phyloP scores from a whole-genome alignment of 805 yeast genomes.

The Kodamaea hsintzibuensis region DNA sequence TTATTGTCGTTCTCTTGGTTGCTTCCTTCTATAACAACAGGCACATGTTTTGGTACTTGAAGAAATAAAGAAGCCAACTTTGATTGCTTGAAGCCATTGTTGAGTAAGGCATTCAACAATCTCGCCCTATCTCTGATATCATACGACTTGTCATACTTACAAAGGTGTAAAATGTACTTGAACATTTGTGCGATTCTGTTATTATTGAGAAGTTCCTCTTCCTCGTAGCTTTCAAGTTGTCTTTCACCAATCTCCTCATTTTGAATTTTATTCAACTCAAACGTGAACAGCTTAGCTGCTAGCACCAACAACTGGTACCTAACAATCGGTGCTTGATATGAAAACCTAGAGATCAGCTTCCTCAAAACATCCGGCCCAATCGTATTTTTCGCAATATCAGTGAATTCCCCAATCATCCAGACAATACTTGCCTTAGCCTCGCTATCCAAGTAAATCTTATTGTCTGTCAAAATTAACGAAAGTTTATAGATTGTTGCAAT shows the following conservation, averaged over 20 bases:
- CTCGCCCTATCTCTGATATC: constrained; percentile 88
- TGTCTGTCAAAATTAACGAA: constrained; percentile 28
- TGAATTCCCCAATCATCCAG: constrained; percentile 90
- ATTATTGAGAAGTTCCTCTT: constrained; percentile 3
- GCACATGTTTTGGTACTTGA: constrained; percentile 76
- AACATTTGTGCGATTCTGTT: constrained; percentile 46
- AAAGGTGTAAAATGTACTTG: constrained; percentile 58
- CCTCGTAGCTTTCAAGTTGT: background rate
- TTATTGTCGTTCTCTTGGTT: background rate
- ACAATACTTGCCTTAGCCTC: constrained; percentile 79
- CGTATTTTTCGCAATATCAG: constrained; percentile 32
- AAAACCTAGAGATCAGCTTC: constrained; percentile 51
- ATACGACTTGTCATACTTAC: constrained; percentile 70
- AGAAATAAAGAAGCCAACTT: constrained; percentile 69
- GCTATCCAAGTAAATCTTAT: constrained; percentile 21
- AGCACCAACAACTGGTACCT: constrained; percentile 70
- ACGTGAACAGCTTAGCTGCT: constrained; percentile 70
- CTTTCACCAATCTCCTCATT: constrained; percentile 9
- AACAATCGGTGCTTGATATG: constrained; percentile 55
- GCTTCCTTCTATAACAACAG: constrained; percentile 27
- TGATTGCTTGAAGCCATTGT: constrained; percentile 39
- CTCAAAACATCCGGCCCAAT: constrained; percentile 80
- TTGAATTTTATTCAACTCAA: constrained; percentile 48
- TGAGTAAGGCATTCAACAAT: constrained; percentile 61
- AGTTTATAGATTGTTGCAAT: constrained; percentile 56